Evolutionary conservation across 179 eudicot species (phyloP).

Genomic region (Corrigiola litoralis): DNA sequence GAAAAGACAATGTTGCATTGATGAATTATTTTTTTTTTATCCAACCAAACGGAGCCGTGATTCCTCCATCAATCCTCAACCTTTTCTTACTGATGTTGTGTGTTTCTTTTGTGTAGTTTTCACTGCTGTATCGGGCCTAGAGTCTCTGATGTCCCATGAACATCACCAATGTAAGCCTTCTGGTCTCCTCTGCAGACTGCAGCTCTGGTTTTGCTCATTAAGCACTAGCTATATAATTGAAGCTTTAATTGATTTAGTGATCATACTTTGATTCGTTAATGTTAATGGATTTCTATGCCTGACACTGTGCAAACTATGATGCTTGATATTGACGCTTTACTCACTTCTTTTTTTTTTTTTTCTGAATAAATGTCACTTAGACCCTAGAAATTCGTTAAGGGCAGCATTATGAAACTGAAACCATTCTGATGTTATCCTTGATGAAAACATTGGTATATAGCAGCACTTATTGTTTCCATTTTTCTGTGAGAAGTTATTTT

Average conservation of each 20-base stretch:
- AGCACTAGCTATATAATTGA: neutral
- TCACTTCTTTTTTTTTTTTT: neutral
- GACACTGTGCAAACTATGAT: neutral
- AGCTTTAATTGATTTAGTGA: neutral
- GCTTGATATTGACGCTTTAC: neutral
- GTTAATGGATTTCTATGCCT: neutral
- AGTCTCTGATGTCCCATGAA: slow-evolving; percentile 68
- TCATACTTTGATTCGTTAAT: neutral
- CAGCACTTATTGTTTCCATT: neutral
- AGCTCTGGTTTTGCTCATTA: neutral
- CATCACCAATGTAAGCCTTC: slow-evolving; percentile 75
- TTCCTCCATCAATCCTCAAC: neutral
- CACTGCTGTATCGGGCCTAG: slow-evolving; percentile 84
- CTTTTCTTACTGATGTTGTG: neutral
- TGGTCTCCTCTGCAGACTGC: neutral
- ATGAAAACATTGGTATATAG: neutral
- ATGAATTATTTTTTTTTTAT: too few relatives aligned
- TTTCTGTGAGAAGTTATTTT: neutral
- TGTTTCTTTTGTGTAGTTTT: slow-evolving; percentile 51
- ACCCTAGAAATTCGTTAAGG: too few relatives aligned
- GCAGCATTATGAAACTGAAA: neutral
- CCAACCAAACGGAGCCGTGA: too few relatives aligned
- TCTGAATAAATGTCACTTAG: too few relatives aligned
- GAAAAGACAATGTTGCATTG: neutral
- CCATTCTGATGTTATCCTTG: neutral